Base-by-base conservation (phyloP, 129 eudicot species). In the Gnaphalium uliginosum region DNA sequence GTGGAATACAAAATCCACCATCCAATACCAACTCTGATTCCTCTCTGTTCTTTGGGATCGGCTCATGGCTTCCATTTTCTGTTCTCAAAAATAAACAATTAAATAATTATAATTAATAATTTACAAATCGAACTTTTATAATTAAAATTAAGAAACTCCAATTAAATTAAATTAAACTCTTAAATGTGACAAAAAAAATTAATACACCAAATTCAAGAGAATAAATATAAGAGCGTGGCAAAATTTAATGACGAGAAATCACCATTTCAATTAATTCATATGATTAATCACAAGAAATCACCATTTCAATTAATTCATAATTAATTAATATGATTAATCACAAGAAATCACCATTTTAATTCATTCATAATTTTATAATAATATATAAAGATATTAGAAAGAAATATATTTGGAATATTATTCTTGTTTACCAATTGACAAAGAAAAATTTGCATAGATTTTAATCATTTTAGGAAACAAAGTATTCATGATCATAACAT, bases 1-100 rank as follows among this genome's bases (percentile, higher is more conserved):
- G 72, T 32, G 96, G 96, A 68, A 89, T 75, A 32, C 71, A 77
- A 84, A 92, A 92, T 82, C 92, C 96, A 76, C 85, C 92, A 62
- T 87, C 88, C 54, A 88, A 81, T 29, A 72, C 80, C 87, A 87
- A 66, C 19, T 83, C 92, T 76, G 43, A 35, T 25, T 81, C 87
- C 53, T 73, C 87, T 60, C 60, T 68, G 5, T 66, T 62, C 19
- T 78, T 64, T 15, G 64, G 14, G 57, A 76, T 69, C 80, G 79
- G 82, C 82, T 82, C 89, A 46, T 83, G 82, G 25, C 61, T 85
- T 41, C n/a, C 86, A 41, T 33, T 74, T 63, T 86, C 97, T 87
- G 87, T 65, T 75, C 27, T 29, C 65, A 35, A 63, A 24, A 62
- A 41, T 18, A 27, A 33, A 32, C 6, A 68, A 23, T 17, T 17